Evolutionary conservation across 2,329 filamentous ascomycete species (phyloP).

Genomic region (Colletotrichum falcatum): DNA sequence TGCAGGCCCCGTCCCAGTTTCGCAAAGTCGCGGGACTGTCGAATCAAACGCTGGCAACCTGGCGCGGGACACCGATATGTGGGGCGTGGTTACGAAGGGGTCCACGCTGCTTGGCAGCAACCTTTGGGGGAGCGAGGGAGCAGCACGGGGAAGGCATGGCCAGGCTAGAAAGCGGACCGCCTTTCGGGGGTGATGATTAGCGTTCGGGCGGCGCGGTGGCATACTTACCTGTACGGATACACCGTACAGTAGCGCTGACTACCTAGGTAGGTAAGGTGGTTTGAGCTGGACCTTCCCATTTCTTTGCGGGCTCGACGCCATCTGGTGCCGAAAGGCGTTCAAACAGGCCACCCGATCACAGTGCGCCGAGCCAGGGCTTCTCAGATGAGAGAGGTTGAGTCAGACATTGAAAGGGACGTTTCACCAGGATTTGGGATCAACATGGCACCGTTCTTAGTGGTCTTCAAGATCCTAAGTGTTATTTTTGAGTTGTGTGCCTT

Average conservation of each 20-base stretch:
- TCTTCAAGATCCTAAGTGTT: neutral
- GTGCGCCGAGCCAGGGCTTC: neutral
- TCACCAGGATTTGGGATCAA: slow-evolving; percentile 1
- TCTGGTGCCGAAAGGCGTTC: slow-evolving; percentile 14
- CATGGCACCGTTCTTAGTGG: neutral
- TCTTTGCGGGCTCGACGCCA: slow-evolving; percentile 10
- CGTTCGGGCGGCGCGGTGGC: slow-evolving; percentile 2
- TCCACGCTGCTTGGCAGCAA: slow-evolving; percentile 4
- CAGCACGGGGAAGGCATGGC: neutral
- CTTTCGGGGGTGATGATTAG: neutral
- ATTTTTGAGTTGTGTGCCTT: neutral
- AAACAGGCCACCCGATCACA: slow-evolving; percentile 9
- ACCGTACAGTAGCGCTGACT: slow-evolving; percentile 7
- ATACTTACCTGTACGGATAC: neutral
- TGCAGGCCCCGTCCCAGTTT: neutral
- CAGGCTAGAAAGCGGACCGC: slow-evolving; percentile 1
- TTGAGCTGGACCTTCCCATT: slow-evolving; percentile 5
- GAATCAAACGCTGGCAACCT: slow-evolving; percentile 19
- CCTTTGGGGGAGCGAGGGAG: neutral
- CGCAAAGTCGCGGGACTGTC: slow-evolving; percentile 8
- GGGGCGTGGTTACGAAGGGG: slow-evolving; percentile 10
- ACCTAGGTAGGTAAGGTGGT: no score
- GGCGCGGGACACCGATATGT: neutral
- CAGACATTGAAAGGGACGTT: slow-evolving; percentile 3
- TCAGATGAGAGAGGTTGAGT: slow-evolving; percentile 1